Conservation (phyloP, 2,329 filamentous ascomycete species). For the Talaromyces sp. region DNA sequence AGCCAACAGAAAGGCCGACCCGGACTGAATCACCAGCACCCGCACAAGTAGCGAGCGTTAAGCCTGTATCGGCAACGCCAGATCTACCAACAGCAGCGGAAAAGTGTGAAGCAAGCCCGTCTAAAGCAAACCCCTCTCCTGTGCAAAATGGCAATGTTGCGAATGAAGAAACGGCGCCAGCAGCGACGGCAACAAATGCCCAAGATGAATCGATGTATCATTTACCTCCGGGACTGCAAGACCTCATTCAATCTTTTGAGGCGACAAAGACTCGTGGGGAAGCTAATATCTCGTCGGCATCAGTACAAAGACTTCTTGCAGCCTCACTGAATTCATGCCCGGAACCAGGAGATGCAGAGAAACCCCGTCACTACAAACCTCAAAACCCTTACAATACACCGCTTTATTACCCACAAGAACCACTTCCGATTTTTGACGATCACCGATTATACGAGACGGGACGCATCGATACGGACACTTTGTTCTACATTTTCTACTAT, state of each 20-base stretch:
- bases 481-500: conserved; percentile 99
- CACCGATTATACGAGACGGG: conserved; percentile 71
- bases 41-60: conserved; percentile 40
- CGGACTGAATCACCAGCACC: conserved; percentile 53
- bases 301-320: conserved; percentile 70
- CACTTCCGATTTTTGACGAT: conserved; percentile 88
- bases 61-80: conserved; percentile 41
- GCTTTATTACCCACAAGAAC: conserved; percentile 85
- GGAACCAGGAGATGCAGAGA: conserved; percentile 73
- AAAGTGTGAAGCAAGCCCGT: conserved; percentile 40
- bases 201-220: conserved; percentile 83
- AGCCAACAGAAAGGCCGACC: conserved; percentile 40
- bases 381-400: conserved; percentile 75
- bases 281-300: conserved; percentile 43
- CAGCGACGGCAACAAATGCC: conserved; percentile 18
- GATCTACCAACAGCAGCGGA: conserved; percentile 49
- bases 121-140: conserved; percentile 36
- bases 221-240: conserved; percentile 80
- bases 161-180: conserved; percentile 45
- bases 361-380: conserved; percentile 78
- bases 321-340: conserved; percentile 71
- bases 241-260: conserved; percentile 89
- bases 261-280: conserved; percentile 64
- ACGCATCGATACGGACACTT: conserved; percentile 87
- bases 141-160: conserved; percentile 50